These are phyloP conservation scores for Boletus vinaceobasis DNA, from an alignment of 768 basidiomycete genomes.

Conservation along the genomic window DNA sequence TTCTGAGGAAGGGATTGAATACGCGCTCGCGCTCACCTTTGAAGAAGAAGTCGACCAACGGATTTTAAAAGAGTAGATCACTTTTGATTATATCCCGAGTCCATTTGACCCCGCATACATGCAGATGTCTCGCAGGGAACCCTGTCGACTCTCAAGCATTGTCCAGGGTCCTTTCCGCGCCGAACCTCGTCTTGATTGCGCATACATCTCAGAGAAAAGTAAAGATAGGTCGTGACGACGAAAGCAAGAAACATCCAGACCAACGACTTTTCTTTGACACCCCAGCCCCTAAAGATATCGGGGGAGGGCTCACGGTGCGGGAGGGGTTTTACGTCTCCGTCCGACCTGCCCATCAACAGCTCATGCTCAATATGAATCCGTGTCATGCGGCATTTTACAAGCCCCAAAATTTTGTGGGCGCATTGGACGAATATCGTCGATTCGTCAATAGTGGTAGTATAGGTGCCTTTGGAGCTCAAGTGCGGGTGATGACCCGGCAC, in stretches of 20 bases:
- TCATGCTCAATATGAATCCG: constrained; percentile 53
- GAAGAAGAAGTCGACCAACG: constrained; percentile 35
- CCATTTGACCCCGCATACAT: constrained; percentile 13
- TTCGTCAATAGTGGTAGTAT: constrained; percentile 49
- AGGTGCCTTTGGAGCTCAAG: constrained; percentile 55
- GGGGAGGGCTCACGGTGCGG: constrained; percentile 54
- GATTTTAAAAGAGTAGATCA: constrained; percentile 2
- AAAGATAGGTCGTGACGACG: constrained; percentile 46
- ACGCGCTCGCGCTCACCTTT: constrained; percentile 39
- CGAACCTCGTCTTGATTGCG: constrained; percentile 46
- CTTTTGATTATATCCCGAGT: constrained; percentile 20
- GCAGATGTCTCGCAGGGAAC: constrained; percentile 56
- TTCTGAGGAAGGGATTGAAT: constrained; percentile 29
- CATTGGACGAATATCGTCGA: constrained; percentile 37
- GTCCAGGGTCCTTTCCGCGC: constrained; percentile 43
- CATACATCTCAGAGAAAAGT: constrained; percentile 39
- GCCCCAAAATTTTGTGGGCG: constrained; percentile 39
- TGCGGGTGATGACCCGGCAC: constrained; percentile 62
- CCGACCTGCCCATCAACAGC: constrained; percentile 39
- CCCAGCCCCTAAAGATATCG: constrained; percentile 35
- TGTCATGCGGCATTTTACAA: constrained; percentile 49
- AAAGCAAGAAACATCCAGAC: constrained; percentile 27
- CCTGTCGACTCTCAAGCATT: constrained; percentile 56
- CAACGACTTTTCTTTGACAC: constrained; percentile 39
- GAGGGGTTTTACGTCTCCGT: constrained; percentile 46